A percentile compares a stretch with the other conserved stretches of the same genome.
Evolutionary conservation across 2,329 filamentous ascomycete genomes (phyloP).

Genomic region (Diaporthe sp.): DNA sequence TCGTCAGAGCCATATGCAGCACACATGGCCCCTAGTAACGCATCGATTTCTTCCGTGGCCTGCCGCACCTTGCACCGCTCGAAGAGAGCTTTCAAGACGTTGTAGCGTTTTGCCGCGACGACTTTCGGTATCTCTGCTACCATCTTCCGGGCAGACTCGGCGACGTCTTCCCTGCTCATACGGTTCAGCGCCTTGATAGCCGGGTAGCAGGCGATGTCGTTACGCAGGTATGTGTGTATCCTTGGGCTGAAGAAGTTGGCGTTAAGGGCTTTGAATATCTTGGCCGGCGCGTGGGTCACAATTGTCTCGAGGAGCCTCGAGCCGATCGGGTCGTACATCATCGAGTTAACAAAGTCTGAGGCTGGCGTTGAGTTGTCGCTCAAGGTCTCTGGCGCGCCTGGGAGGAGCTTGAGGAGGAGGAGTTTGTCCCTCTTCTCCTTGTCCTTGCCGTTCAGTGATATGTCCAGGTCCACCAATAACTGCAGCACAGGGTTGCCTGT

Average conservation of each 20-base stretch:
- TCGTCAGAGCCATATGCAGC: slow-evolving; percentile 61
- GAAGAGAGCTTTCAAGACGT: slow-evolving; percentile 85
- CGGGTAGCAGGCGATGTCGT: slow-evolving; percentile 91
- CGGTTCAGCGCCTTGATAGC: slow-evolving; percentile 86
- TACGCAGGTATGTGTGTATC: slow-evolving; percentile 85
- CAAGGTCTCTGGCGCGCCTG: slow-evolving; percentile 79
- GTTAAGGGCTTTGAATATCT: slow-evolving; percentile 91
- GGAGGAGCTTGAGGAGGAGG: slow-evolving; percentile 80
- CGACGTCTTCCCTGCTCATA: slow-evolving; percentile 87
- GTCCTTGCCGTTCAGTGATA: slow-evolving; percentile 78
- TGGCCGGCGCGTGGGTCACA: slow-evolving; percentile 84
- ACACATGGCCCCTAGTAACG: slow-evolving; percentile 66
- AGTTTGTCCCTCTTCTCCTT: slow-evolving; percentile 71
- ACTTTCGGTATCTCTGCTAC: slow-evolving; percentile 80
- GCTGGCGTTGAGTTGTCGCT: slow-evolving; percentile 80
- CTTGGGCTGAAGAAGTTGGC: slow-evolving; percentile 83
- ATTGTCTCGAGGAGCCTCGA: slow-evolving; percentile 92
- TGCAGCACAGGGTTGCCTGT: slow-evolving; percentile 96
- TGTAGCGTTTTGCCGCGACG: slow-evolving; percentile 81
- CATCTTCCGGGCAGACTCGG: slow-evolving; percentile 79
- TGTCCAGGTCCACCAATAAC: slow-evolving; percentile 87
- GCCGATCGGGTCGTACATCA: slow-evolving; percentile 91
- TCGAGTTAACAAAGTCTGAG: slow-evolving; percentile 82
- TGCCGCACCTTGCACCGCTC: slow-evolving; percentile 82
- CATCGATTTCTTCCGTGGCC: slow-evolving; percentile 48